Percentiles rank a stretch among this genome's conserved stretches.
Evolutionary conservation across 345 rosid genomes (phyloP).

Genomic region (Rubroshorea leprosula): DNA sequence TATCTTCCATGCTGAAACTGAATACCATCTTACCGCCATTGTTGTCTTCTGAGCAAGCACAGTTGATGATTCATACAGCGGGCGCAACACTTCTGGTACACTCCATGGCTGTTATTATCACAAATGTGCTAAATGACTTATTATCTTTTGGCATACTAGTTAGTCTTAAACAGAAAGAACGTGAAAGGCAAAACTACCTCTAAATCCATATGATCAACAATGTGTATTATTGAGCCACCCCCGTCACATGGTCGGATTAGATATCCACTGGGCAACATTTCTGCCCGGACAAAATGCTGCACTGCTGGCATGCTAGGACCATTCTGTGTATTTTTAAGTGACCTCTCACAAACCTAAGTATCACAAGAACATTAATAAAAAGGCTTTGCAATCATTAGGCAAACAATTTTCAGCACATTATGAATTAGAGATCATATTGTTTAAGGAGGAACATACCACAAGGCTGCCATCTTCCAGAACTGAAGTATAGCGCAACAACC

Average conservation of each 20-base stretch:
- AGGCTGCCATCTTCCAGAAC: conserved; percentile 99
- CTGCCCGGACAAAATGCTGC: conserved; percentile 97
- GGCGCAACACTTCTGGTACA: conserved; percentile 97
- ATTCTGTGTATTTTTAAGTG: conserved; percentile 88
- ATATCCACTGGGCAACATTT: conserved; percentile 98
- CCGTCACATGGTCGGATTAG: conserved; percentile 96
- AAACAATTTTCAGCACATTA: background rate
- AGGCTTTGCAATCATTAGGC: background rate
- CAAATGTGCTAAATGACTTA: conserved; percentile 15
- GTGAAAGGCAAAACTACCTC: conserved; percentile 45
- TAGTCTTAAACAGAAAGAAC: conserved; percentile 8
- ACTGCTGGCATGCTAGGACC: conserved; percentile 97
- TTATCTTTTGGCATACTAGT: background rate
- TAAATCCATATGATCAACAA: conserved; percentile 96
- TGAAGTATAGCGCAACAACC: conserved; percentile 95
- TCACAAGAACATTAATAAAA: background rate
- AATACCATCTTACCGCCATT: conserved; percentile 62
- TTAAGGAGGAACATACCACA: conserved; percentile 51
- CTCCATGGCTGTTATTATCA: conserved; percentile 77
- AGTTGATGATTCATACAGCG: conserved; percentile 89
- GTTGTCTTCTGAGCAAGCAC: conserved; percentile 97
- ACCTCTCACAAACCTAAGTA: conserved; percentile 82
- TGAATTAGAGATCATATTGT: background rate
- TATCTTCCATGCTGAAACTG: background rate
- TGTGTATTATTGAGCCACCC: conserved; percentile 93